A percentile compares a stretch with the other conserved stretches of the same genome.
These are phyloP conservation scores for Vigna angularis DNA, from an alignment of 306 rosid genomes.

Conservation along the genomic window DNA sequence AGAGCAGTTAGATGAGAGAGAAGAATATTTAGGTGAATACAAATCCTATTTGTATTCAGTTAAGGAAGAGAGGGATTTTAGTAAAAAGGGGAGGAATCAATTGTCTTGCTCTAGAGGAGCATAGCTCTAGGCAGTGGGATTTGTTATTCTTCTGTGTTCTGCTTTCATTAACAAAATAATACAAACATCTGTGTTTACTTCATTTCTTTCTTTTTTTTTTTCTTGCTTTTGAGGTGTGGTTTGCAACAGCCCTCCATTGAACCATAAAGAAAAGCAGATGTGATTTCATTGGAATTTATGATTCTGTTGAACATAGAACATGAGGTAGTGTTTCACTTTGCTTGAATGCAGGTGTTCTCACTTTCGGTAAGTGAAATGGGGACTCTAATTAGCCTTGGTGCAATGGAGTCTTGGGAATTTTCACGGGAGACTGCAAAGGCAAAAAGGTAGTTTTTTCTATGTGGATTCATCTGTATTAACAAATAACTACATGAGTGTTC, in stretches of 20 bases:
- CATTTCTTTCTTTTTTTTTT: no score
- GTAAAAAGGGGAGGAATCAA: no score
- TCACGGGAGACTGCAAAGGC: constrained; percentile 75
- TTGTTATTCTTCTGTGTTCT: no score
- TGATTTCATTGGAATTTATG: constrained; percentile 32
- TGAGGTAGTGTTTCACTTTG: constrained; percentile 42
- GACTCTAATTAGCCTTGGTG: constrained; percentile 71
- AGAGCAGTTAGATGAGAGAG: no score
- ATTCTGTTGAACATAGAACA: neutral
- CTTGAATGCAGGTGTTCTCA: constrained; percentile 71
- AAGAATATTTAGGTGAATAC: no score
- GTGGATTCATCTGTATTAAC: constrained; percentile 6
- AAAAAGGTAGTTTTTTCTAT: constrained; percentile 60
- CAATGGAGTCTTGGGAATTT: constrained; percentile 75
- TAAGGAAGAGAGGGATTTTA: no score
- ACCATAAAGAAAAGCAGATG: neutral
- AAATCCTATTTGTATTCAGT: no score
- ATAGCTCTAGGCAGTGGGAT: no score
- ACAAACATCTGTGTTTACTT: no score
- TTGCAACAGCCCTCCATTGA: neutral
- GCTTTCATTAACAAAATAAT: no score
- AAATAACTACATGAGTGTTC: neutral
- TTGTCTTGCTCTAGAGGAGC: no score
- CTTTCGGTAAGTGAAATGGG: constrained; percentile 90
- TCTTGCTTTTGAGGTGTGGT: no score